These are phyloP conservation scores for Hymenotorrendiella dingleyae DNA, from an alignment of 2,329 filamentous ascomycete genomes.

Conservation along the genomic window DNA sequence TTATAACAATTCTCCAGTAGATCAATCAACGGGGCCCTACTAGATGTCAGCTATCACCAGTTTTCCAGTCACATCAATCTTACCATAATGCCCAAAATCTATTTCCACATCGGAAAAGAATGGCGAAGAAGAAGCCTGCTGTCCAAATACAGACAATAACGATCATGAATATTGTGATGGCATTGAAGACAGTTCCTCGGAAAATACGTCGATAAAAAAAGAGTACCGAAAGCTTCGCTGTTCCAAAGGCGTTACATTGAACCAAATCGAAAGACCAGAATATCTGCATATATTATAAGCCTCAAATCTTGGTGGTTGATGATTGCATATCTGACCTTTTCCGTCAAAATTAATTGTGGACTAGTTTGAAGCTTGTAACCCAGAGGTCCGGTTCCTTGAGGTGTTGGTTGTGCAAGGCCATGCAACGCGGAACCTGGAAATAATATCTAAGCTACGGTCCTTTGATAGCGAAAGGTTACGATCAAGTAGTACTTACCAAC, in stretches of 20 bases:
- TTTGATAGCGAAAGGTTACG: neutral
- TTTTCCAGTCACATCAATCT: neutral
- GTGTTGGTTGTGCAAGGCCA: neutral
- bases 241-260: neutral
- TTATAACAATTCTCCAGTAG: neutral
- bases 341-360: neutral
- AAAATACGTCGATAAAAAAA: conserved; percentile 4
- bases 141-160: conserved; percentile 1
- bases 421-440: neutral
- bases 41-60: neutral
- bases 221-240: conserved; percentile 2
- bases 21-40: neutral
- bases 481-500: neutral
- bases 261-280: conserved; percentile 1
- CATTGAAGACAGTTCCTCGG: neutral
- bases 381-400: neutral
- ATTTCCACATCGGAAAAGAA: neutral
- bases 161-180: neutral
- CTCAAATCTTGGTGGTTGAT: no score
- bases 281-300: no score
- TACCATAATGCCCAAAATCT: conserved; percentile 5
- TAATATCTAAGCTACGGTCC: neutral
- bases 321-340: neutral
- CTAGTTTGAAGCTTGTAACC: neutral
- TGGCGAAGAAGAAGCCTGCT: conserved; percentile 1